A percentile compares a stretch with the other conserved stretches of the same genome.
These are phyloP conservation scores for Eimeria necatrix DNA, from an alignment of 169 alveolate genomes.

Conservation along the genomic window DNA sequence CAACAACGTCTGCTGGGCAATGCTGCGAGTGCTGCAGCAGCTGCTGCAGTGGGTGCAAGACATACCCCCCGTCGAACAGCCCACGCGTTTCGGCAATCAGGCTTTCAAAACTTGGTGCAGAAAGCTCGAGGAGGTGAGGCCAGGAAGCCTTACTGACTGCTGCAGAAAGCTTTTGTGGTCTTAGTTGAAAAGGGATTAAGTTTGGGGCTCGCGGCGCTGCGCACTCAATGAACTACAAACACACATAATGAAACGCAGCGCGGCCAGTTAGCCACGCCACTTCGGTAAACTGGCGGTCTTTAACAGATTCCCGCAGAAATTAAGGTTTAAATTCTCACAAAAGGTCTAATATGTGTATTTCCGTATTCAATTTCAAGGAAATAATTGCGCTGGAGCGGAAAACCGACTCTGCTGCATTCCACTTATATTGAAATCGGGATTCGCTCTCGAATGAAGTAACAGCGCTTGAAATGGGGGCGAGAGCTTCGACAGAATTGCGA, in stretches of 20 bases:
- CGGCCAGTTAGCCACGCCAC: no score
- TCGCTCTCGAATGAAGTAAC: neutral
- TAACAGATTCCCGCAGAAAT: no score
- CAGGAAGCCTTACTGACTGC: no score
- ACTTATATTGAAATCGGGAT: neutral
- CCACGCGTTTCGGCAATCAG: constrained; percentile 81
- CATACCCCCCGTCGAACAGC: constrained; percentile 78
- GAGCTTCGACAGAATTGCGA: no score
- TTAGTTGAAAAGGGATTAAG: neutral
- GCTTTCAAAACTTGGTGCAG: constrained; percentile 80
- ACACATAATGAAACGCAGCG: no score
- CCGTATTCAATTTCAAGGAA: neutral
- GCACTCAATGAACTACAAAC: no score
- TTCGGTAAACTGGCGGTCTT: no score
- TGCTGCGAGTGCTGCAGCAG: constrained; percentile 56
- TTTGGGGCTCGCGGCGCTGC: no score
- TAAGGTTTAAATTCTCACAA: no score
- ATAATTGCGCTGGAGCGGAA: no score
- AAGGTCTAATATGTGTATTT: neutral
- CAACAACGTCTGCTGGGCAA: constrained; percentile 13
- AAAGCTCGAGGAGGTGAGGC: constrained; percentile 66
- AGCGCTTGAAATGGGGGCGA: neutral
- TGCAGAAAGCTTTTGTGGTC: neutral
- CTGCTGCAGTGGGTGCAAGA: constrained; percentile 69
- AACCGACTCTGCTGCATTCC: no score